A percentile compares a stretch with the other conserved stretches of the same genome.
phyloP scores from a whole-genome alignment of 148 eudicot species.

The Camellia lanceoleosa region DNA sequence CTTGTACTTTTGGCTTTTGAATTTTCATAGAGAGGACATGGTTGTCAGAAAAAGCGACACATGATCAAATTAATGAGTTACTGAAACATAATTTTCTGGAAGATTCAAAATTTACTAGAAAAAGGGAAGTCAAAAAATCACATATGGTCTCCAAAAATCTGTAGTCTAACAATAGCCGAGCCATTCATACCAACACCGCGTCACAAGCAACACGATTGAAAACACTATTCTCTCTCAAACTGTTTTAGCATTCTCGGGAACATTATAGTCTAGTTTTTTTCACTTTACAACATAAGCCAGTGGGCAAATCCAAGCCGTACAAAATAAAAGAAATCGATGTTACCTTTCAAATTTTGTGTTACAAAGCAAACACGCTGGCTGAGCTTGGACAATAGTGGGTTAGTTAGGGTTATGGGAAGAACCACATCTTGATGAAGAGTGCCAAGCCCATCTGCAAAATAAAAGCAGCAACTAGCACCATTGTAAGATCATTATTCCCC shows the following conservation, averaged over 20 bases:
- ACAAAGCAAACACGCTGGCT: not conserved
- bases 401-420: slow-evolving; percentile 46
- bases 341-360: not conserved
- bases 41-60: no score
- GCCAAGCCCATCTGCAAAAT: slow-evolving; percentile 74
- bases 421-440: slow-evolving; percentile 85
- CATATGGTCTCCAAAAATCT: not conserved
- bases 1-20: no score
- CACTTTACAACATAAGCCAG: not conserved
- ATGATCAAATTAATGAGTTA: no score
- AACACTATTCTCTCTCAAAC: slow-evolving; percentile 1
- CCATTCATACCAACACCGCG: not conserved
- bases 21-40: no score
- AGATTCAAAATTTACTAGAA: not conserved
- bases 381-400: not conserved
- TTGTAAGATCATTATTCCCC: slow-evolving; percentile 47
- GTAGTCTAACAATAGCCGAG: not conserved
- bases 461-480: slow-evolving; percentile 71
- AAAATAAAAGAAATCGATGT: not conserved
- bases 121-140: not conserved
- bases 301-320: slow-evolving; percentile 1
- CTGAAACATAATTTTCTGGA: not conserved
- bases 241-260: not conserved
- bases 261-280: not conserved
- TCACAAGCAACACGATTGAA: not conserved